Evolutionary conservation across 192 early-diverging fungal species (phyloP), one percentile per base, ranked within the genome.

Genomic region (Tieghemiomyces parasiticus): DNA sequence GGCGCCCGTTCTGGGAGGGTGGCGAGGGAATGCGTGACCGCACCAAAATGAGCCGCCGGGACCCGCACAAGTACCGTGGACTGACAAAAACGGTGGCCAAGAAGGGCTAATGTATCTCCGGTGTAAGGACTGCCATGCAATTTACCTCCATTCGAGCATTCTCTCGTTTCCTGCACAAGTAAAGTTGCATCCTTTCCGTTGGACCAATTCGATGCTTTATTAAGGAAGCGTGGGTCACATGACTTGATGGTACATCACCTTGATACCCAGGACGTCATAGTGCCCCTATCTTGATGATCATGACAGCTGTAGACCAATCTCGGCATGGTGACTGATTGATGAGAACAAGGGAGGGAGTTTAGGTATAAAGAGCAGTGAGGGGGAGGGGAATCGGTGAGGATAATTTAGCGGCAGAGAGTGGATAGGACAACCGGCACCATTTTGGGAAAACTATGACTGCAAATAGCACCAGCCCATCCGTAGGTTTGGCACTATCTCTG

Each of bases 1-100:
- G 78, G 3, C 71, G 78, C 20, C 73, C 78, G 4, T 95, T 88
- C 60, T 95, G 93, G 93, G 89, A 95, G 69, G 93, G 91, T 46
- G 91, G 93, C 14, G 73, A 86, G 28, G 93, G 93, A 4, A 85
- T 85, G 25, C 71, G 93, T 6, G 82, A 92, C 59, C 71, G 70
- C 38, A 60, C 60, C 8, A 60, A 70, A 25, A 92, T 96, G 93
- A 86, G 70, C 60, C 67, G 80, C 32, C 91, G 86, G 69, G 91
- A 88, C 45, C 61, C 64, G 8, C 65, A 75, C 30, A 88, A 88
- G 74, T 81, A 65, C 62, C 61, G 70, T 61, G 84, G 82, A 0
- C 22, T 75, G 19, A 68, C 63, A 44, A 88, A 88, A 60, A 88
- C 81, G 2, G 63, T 74, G 30, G 24, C 50, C 50, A 52, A 52